phyloP scores from a whole-genome alignment of 2,329 filamentous ascomycete species.

The Penicillium sp. region DNA sequence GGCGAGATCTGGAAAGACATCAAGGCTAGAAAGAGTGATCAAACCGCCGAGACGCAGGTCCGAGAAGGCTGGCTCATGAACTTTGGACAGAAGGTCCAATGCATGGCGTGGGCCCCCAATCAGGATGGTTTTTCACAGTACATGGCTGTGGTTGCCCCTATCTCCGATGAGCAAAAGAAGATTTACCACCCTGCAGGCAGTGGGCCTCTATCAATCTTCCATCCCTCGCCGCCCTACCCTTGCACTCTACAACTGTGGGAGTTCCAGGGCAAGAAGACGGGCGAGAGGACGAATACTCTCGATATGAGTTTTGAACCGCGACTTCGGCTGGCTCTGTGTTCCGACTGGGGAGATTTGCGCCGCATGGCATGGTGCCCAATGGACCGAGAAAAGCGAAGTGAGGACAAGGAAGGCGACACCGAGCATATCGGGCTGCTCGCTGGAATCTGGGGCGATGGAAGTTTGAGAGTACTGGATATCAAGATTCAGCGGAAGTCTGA shows the following conservation, averaged over 20 bases:
- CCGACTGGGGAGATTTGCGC: constrained; percentile 54
- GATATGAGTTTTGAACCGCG: constrained; percentile 44
- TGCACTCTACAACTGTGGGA: constrained; percentile 57
- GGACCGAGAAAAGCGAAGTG: constrained; percentile 27
- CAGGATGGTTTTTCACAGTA: constrained; percentile 50
- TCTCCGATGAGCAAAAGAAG: constrained; percentile 36
- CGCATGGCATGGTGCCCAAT: constrained; percentile 56
- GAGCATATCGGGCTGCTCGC: constrained; percentile 51
- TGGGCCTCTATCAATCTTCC: constrained; percentile 48
- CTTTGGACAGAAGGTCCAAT: constrained; percentile 51
- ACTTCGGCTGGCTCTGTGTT: constrained; percentile 51
- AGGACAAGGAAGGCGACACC: constrained; percentile 28
- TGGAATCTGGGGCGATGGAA: constrained; percentile 56
- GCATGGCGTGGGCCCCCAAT: constrained; percentile 47
- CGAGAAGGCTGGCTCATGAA: constrained; percentile 54
- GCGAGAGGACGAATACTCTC: constrained; percentile 35
- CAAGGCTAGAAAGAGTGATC: constrained; percentile 7
- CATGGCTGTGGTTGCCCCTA: constrained; percentile 49
- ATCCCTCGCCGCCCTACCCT: constrained; percentile 46
- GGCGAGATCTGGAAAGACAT: constrained; percentile 42
- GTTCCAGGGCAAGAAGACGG: constrained; percentile 42
- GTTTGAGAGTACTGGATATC: constrained; percentile 53
- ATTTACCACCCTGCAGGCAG: constrained; percentile 26
- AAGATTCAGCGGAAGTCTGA: constrained; percentile 27
- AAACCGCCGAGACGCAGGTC: constrained; percentile 17